Base-by-base conservation (phyloP, 352 stramenopile genomes). In the Phytophthora meadii region DNA sequence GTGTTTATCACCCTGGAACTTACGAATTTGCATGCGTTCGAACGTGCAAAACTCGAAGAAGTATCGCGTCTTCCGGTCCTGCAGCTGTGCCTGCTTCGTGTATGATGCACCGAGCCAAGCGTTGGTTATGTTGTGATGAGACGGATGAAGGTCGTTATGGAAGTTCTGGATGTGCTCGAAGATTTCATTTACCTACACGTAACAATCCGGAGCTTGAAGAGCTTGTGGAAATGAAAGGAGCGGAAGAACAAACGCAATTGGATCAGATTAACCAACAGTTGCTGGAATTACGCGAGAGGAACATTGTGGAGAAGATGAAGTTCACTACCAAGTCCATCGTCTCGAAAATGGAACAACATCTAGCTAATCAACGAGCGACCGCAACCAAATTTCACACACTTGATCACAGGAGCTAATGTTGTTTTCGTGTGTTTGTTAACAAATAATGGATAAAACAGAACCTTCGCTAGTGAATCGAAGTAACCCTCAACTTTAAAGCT, bases 111-210 rank as follows among this genome's bases (percentile, higher is more conserved):
- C 84, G 86, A 8, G 71, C 82, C 0, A 83, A 78, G 37, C 71
- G 86, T 5, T 94, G 86, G 86, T 64, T 92, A 0, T 94, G 86
- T 36, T 94, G 84, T 48, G 84, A 94, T 44, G 65, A 84, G 41
- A 94, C 82, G 0, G 74, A 91, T 0, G 82, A 93, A 77, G 86
- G 83, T 8, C 54, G 79, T 0, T 88, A 88, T 30, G 86, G 82
- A 4, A 89, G 73, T 42, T 89, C 76, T 15, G 86, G 86, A 0
- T 94, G 84, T 50, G 56, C 70, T 3, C 61, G 68, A 10, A 65
- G 86, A 3, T 90, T 86, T 24, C 86, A 94, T 62, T 41, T 94
- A n/a, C 72, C 86, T 9, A 50, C 67, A 24, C 69, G 79, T 12
- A 65, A 73, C 3, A 88, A 88, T 7, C 77, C 79, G 0, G 64